phyloP scores from a whole-genome alignment of 805 yeast species.

The Zygosaccharomyces siamensis region DNA sequence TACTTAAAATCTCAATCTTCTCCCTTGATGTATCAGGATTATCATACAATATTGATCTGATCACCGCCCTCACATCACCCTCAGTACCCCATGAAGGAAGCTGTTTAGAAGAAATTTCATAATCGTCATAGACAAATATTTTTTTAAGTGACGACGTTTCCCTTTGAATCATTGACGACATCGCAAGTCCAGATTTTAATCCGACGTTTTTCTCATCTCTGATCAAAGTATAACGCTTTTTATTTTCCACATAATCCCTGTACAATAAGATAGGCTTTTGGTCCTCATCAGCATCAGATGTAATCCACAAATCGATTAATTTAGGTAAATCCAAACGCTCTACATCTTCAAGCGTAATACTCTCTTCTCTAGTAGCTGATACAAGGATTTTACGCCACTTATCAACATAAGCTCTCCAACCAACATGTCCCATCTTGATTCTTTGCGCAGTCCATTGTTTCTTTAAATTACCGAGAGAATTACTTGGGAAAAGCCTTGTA shows the following conservation, averaged over 20 bases:
- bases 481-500: slow-evolving; percentile 42
- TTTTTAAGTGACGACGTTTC: slow-evolving; percentile 49
- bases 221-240: slow-evolving; percentile 41
- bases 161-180: slow-evolving; percentile 65
- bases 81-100: slow-evolving; percentile 11
- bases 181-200: slow-evolving; percentile 42
- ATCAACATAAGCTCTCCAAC: slow-evolving; percentile 47
- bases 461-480: slow-evolving; percentile 43
- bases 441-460: slow-evolving; percentile 61
- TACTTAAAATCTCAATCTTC: slow-evolving; percentile 32
- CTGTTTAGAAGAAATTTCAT: slow-evolving; percentile 5
- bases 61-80: slow-evolving; percentile 30
- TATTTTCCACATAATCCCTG: slow-evolving; percentile 45
- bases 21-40: slow-evolving; percentile 29
- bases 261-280: slow-evolving; percentile 17
- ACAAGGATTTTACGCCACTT: slow-evolving; percentile 66
- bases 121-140: slow-evolving; percentile 15
- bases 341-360: slow-evolving; percentile 46
- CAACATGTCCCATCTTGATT: slow-evolving; percentile 55
- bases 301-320: slow-evolving; percentile 63
- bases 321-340: slow-evolving; percentile 46
- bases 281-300: slow-evolving; percentile 38
- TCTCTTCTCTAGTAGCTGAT: slow-evolving; percentile 52
- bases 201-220: slow-evolving; percentile 29
- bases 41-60: slow-evolving; percentile 35